Evolutionary conservation across 2,329 filamentous ascomycete species (phyloP).

Genomic region (Paecilomyces niveus): DNA sequence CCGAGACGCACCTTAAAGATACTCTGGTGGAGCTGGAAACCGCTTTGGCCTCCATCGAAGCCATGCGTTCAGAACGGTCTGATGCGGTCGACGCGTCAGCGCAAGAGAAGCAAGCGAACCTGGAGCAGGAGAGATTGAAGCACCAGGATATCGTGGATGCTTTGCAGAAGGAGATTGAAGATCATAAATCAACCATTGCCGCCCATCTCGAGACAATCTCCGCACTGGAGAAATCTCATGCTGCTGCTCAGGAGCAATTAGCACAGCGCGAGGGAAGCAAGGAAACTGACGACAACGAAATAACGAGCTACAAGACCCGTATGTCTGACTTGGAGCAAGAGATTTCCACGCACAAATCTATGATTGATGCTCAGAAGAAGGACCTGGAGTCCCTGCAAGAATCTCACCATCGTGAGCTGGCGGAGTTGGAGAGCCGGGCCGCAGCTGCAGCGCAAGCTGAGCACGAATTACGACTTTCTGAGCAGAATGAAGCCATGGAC

Average conservation of each 20-base stretch:
- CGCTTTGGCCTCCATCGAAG: constrained; percentile 50
- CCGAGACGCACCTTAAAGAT: constrained; percentile 63
- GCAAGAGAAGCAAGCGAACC: constrained; percentile 30
- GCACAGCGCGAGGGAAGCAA: constrained; percentile 58
- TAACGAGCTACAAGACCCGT: constrained; percentile 35
- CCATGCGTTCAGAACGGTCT: constrained; percentile 37
- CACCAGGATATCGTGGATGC: constrained; percentile 55
- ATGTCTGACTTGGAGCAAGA: constrained; percentile 51
- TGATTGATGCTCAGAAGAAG: constrained; percentile 48
- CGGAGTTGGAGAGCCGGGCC: constrained; percentile 30
- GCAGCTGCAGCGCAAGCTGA: constrained; percentile 30
- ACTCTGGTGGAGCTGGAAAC: constrained; percentile 69
- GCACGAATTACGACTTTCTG: constrained; percentile 28
- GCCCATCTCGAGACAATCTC: constrained; percentile 62
- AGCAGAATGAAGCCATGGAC: constrained; percentile 54
- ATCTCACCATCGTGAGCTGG: constrained; percentile 42
- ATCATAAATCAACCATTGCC: constrained; percentile 69
- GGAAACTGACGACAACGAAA: constrained; percentile 47
- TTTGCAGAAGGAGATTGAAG: constrained; percentile 68
- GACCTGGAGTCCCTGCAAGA: constrained; percentile 48
- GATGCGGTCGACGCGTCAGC: constrained; percentile 19
- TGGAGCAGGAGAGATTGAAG: constrained; percentile 46
- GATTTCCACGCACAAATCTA: constrained; percentile 49
- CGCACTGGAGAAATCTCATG: constrained; percentile 66
- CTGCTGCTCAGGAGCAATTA: constrained; percentile 59